These are phyloP conservation scores for Prunella vulgaris DNA, from an alignment of 257 asterid genomes.

Conservation along the genomic window DNA sequence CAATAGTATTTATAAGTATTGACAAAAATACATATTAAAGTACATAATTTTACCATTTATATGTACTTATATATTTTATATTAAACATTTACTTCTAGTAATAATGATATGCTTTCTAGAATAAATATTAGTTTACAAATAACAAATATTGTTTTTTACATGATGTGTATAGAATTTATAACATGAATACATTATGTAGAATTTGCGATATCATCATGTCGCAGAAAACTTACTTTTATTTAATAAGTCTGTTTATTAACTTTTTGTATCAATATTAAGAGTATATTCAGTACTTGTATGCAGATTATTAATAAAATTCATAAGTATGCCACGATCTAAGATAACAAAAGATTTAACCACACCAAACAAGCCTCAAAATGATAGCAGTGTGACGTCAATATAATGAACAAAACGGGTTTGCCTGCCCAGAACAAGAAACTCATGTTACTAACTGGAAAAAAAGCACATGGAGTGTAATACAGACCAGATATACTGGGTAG, in stretches of 20 bases:
- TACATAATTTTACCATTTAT: neutral
- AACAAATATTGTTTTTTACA: neutral
- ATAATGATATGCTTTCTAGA: neutral
- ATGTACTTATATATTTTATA: neutral
- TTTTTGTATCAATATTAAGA: too few species aligned
- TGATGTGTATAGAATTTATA: neutral
- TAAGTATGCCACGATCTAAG: neutral
- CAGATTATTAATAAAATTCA: neutral
- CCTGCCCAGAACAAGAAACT: constrained; percentile 2
- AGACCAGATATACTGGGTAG: constrained; percentile 4
- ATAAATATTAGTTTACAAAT: too few species aligned
- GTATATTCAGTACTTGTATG: neutral
- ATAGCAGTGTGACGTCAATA: neutral
- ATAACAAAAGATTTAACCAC: neutral
- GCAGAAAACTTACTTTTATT: neutral
- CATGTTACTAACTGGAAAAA: neutral
- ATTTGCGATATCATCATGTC: neutral
- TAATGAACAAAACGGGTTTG: neutral
- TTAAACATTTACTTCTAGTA: neutral
- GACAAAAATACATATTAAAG: neutral
- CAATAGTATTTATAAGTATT: neutral
- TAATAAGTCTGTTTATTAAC: too few species aligned
- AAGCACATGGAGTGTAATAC: neutral
- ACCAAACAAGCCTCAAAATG: constrained; percentile 1
- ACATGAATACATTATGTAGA: neutral